Evolutionary conservation across 2,329 filamentous ascomycete genomes (phyloP).

Genomic region (Ilyonectria destructans): DNA sequence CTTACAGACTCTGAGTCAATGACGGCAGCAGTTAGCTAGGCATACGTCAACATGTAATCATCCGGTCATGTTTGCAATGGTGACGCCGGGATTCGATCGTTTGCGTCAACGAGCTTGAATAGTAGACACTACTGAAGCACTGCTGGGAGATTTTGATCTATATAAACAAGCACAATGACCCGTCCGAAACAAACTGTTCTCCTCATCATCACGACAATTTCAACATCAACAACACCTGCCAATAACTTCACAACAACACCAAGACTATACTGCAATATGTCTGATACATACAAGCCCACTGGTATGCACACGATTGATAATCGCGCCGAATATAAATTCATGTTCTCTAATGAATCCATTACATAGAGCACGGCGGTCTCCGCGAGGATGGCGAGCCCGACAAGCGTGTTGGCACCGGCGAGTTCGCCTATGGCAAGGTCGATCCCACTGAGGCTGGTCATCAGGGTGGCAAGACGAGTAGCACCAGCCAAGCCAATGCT

Average conservation of each 20-base stretch:
- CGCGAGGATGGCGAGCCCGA: conserved; percentile 45
- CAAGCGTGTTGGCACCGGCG: conserved; percentile 42
- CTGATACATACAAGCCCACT: conserved; percentile 5
- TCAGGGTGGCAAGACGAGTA: conserved; percentile 39
- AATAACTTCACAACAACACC: neutral
- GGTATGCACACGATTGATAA: neutral
- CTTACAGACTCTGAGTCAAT: neutral
- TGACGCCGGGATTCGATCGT: neutral
- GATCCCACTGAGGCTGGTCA: conserved; percentile 41
- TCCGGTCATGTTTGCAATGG: neutral
- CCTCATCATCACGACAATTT: neutral
- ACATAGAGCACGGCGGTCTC: conserved; percentile 42
- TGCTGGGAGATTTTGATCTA: neutral
- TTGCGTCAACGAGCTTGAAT: neutral
- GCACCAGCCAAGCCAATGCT: neutral
- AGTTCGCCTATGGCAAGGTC: conserved; percentile 46
- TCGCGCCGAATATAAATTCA: too few relatives aligned
- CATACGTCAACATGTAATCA: neutral
- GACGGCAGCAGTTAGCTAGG: conserved; percentile 1
- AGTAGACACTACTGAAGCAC: neutral
- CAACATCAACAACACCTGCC: neutral
- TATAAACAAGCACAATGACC: neutral
- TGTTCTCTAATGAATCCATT: neutral
- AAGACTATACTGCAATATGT: neutral
- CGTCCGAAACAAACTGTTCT: neutral